These are phyloP conservation scores for Alternaria incomplexa DNA, from an alignment of 2,329 filamentous ascomycete species.

Conservation along the genomic window DNA sequence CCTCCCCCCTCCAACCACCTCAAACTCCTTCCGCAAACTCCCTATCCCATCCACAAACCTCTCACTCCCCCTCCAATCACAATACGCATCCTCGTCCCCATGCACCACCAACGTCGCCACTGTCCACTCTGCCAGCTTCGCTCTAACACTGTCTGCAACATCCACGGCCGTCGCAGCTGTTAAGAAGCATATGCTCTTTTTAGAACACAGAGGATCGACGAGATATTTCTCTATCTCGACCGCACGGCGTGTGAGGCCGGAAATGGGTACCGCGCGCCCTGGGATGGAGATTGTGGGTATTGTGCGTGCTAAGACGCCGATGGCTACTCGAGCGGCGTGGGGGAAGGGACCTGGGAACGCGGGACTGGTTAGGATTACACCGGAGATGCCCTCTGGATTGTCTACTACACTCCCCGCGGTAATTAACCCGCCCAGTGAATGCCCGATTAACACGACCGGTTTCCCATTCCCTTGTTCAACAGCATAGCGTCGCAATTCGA, in stretches of 20 bases:
- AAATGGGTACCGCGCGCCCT: neutral
- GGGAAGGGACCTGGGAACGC: neutral
- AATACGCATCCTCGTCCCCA: constrained; percentile 11
- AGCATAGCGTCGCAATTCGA: neutral
- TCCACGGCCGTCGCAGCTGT: constrained; percentile 9
- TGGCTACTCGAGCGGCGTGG: neutral
- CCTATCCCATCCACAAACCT: constrained; percentile 1
- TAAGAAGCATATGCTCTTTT: constrained; percentile 4
- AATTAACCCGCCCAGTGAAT: neutral
- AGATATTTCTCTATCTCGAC: neutral
- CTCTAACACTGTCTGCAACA: neutral
- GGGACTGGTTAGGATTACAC: neutral
- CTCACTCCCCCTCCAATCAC: constrained; percentile 9
- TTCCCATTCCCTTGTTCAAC: neutral
- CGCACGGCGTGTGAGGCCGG: neutral
- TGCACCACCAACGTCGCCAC: constrained; percentile 9
- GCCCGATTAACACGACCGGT: neutral
- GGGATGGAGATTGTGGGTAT: neutral
- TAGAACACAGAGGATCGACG: neutral
- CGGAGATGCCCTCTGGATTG: fast-evolving
- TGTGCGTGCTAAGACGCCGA: neutral
- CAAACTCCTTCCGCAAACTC: neutral
- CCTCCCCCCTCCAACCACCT: constrained; percentile 5
- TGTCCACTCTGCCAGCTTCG: neutral
- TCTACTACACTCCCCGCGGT: neutral